phyloP scores from a whole-genome alignment of 2,329 filamentous ascomycete genomes.

The Aspergillus aculeatus region DNA sequence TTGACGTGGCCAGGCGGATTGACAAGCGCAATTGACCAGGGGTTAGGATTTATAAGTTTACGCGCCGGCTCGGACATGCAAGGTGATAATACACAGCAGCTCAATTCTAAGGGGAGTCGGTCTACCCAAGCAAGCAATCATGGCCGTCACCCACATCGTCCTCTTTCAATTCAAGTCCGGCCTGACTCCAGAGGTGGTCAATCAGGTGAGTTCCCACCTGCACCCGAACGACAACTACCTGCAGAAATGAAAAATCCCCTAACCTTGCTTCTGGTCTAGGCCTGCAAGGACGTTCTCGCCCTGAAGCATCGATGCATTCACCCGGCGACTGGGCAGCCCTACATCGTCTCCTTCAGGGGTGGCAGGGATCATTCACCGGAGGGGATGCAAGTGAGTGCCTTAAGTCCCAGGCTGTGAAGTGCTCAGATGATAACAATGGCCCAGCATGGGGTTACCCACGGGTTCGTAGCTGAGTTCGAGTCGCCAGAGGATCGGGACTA shows the following conservation, averaged over 20 bases:
- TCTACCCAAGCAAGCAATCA: not conserved
- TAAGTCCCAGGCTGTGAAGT: not conserved
- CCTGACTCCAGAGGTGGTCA: not conserved
- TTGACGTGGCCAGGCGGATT: not conserved
- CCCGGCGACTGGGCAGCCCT: not conserved
- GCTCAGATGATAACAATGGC: too few relatives aligned
- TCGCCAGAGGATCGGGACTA: slow-evolving; percentile 1
- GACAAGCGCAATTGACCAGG: not conserved
- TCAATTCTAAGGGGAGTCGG: too few relatives aligned
- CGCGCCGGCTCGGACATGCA: not conserved
- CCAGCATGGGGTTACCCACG: slow-evolving; percentile 1
- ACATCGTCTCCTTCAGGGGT: not conserved
- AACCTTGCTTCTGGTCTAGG: not conserved
- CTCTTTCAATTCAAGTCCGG: slow-evolving; percentile 1
- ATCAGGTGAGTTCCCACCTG: not conserved
- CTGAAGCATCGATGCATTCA: not conserved
- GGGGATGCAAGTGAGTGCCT: not conserved
- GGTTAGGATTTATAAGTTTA: not conserved
- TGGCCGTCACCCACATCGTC: slow-evolving; percentile 3
- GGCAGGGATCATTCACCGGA: not conserved
- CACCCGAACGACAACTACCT: too few relatives aligned
- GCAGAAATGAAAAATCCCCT: too few relatives aligned
- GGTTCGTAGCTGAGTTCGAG: slow-evolving; percentile 1
- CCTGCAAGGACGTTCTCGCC: not conserved
- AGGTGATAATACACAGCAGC: too few relatives aligned